A percentile compares a stretch with the other conserved stretches of the same genome.
Evolutionary conservation across 2,329 filamentous ascomycete species (phyloP).

Genomic region (Canariomyces notabilis): DNA sequence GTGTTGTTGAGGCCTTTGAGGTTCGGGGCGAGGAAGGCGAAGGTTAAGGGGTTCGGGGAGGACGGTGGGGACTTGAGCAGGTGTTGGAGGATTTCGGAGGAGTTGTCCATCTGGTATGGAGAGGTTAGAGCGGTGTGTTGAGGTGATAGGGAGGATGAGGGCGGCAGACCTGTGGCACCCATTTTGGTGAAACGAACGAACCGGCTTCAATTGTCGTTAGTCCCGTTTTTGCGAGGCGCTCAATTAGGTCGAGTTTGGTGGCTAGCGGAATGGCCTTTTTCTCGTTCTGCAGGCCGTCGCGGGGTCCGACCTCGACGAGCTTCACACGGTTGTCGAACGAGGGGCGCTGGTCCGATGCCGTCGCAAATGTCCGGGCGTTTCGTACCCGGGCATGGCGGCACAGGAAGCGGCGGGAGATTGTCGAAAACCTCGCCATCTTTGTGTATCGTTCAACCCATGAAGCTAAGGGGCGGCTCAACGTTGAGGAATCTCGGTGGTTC

Average conservation of each 20-base stretch:
- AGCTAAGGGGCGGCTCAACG: background rate
- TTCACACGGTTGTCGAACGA: conserved; percentile 43
- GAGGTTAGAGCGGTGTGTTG: background rate
- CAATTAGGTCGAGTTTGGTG: conserved; percentile 73
- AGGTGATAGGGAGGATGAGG: background rate
- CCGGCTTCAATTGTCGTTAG: conserved; percentile 72
- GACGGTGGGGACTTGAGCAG: conserved; percentile 54
- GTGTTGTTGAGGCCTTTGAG: conserved; percentile 65
- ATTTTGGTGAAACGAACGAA: conserved; percentile 78
- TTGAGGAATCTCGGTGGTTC: too few species aligned
- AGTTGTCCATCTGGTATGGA: conserved; percentile 36
- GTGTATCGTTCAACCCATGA: conserved; percentile 14
- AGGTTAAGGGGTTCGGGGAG: conserved; percentile 56
- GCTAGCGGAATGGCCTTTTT: conserved; percentile 63
- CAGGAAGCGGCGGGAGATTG: conserved; percentile 17
- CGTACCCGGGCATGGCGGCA: conserved; percentile 8
- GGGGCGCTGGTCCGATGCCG: conserved; percentile 13
- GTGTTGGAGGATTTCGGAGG: conserved; percentile 66
- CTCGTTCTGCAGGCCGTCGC: conserved; percentile 86
- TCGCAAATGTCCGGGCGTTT: conserved; percentile 14
- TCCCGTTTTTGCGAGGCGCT: conserved; percentile 62
- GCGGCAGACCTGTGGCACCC: conserved; percentile 66
- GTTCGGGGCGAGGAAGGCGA: conserved; percentile 79
- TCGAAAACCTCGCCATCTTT: conserved; percentile 23
- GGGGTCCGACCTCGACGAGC: conserved; percentile 78